These are phyloP conservation scores for Carex scoparia DNA, from an alignment of 176 grass and related monocot species.

Conservation along the genomic window DNA sequence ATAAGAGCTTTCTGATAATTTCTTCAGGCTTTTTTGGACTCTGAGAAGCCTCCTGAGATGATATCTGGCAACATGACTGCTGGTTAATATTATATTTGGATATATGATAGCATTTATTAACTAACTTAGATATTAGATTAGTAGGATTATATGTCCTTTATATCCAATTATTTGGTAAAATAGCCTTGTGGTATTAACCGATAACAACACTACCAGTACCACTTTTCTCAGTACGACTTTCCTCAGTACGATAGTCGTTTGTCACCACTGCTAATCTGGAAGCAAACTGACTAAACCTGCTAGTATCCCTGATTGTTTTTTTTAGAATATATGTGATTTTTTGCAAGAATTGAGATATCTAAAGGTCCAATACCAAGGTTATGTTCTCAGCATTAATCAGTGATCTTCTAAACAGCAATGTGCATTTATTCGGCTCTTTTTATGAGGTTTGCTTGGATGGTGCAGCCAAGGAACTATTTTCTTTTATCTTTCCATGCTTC, in stretches of 20 bases:
- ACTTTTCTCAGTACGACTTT: background rate
- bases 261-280: background rate
- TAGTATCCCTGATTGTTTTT: background rate
- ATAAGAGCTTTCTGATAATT: slow-evolving; percentile 11
- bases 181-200: background rate
- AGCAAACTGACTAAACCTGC: background rate
- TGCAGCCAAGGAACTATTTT: slow-evolving; percentile 74
- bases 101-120: slow-evolving; percentile 1
- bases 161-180: slow-evolving; percentile 14
- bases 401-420: slow-evolving; percentile 47
- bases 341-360: background rate
- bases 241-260: background rate
- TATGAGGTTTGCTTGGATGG: slow-evolving; percentile 96
- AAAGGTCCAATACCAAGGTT: background rate
- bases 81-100: slow-evolving; percentile 32
- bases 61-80: slow-evolving; percentile 82
- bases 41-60: slow-evolving; percentile 72
- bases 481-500: slow-evolving; percentile 77
- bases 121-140: background rate
- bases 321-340: background rate
- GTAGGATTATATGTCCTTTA: background rate
- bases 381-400: slow-evolving; percentile 6
- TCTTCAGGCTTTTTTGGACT: slow-evolving; percentile 62
- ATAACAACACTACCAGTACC: background rate
- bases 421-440: slow-evolving; percentile 75